A percentile compares a stretch with the other conserved stretches of the same genome.
Conservation (phyloP, 139 green algal species). For the Asterochloris erici region DNA sequence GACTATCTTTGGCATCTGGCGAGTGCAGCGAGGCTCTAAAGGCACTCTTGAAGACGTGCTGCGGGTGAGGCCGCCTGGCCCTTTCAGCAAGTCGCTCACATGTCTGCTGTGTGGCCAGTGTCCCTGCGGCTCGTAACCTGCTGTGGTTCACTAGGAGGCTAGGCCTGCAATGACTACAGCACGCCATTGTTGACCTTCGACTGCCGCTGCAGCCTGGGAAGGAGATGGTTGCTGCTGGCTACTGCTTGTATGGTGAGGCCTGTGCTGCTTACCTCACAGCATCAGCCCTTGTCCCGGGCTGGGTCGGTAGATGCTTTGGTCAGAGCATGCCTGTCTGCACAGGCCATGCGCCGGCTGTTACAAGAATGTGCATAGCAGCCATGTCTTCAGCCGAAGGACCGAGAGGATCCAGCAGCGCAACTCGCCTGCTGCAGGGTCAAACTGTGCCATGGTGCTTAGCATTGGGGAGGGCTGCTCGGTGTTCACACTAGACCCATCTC, state of each 20-base stretch:
- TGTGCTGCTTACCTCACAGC: too few relatives aligned
- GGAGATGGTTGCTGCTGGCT: conserved; percentile 60
- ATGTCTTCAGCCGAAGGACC: too few relatives aligned
- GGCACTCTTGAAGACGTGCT: conserved; percentile 38
- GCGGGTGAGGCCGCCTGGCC: conserved; percentile 6
- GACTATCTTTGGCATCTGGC: conserved; percentile 69
- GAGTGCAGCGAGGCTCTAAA: conserved; percentile 10
- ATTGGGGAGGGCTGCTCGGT: conserved; percentile 37
- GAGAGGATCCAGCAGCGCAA: too few relatives aligned
- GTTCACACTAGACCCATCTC: conserved; percentile 65
- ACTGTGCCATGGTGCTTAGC: conserved; percentile 58
- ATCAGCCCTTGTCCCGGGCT: too few relatives aligned
- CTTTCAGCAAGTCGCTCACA: background rate
- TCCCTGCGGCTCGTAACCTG: background rate
- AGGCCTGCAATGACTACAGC: background rate
- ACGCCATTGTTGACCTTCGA: background rate
- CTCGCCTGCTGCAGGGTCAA: conserved; percentile 2
- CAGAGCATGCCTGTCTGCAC: too few relatives aligned
- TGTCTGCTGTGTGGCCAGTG: background rate
- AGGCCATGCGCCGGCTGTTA: too few relatives aligned
- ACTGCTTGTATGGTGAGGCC: conserved; percentile 62
- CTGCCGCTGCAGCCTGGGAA: conserved; percentile 33
- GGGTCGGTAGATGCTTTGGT: too few relatives aligned
- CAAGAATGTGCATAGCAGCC: too few relatives aligned
- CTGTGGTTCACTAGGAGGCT: background rate